These are phyloP conservation scores for Leccinum pachyderme DNA, from an alignment of 1,284 basidiomycete species.

Conservation along the genomic window DNA sequence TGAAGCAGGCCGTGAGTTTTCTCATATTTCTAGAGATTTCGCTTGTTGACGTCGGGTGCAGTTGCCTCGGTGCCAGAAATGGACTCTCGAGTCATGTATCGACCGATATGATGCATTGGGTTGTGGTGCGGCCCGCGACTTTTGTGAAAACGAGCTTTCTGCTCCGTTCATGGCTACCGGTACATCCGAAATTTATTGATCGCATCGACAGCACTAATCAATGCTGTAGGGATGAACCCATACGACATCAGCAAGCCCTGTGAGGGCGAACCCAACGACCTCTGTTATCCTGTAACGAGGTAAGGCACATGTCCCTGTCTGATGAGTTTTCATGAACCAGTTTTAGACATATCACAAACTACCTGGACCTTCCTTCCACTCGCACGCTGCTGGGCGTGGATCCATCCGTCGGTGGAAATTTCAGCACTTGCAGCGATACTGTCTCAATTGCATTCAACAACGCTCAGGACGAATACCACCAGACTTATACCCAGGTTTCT, in stretches of 20 bases:
- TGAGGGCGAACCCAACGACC: conserved; percentile 34
- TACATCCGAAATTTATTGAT: conserved; percentile 17
- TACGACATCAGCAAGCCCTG: conserved; percentile 60
- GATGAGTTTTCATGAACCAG: neutral
- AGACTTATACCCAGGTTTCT: conserved; percentile 56
- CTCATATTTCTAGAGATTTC: neutral
- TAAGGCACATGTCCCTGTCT: conserved; percentile 21
- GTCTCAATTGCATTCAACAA: conserved; percentile 36
- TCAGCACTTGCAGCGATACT: conserved; percentile 43
- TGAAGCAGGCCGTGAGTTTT: conserved; percentile 46
- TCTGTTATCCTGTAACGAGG: conserved; percentile 51
- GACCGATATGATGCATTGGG: conserved; percentile 50
- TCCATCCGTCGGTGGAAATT: conserved; percentile 38
- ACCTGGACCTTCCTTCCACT: conserved; percentile 42
- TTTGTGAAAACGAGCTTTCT: conserved; percentile 42
- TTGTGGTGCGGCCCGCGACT: conserved; percentile 40
- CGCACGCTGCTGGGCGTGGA: conserved; percentile 62
- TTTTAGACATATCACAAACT: conserved; percentile 48
- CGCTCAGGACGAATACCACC: conserved; percentile 42
- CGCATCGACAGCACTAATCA: conserved; percentile 28
- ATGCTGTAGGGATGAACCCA: conserved; percentile 36
- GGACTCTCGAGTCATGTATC: conserved; percentile 40
- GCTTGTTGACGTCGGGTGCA: conserved; percentile 17
- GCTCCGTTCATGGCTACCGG: conserved; percentile 37
- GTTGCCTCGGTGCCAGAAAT: conserved; percentile 50